Percentiles rank a stretch among this genome's conserved stretches.
Conservation (phyloP, 257 asterid genomes). For the Nicotiana benthamiana region DNA sequence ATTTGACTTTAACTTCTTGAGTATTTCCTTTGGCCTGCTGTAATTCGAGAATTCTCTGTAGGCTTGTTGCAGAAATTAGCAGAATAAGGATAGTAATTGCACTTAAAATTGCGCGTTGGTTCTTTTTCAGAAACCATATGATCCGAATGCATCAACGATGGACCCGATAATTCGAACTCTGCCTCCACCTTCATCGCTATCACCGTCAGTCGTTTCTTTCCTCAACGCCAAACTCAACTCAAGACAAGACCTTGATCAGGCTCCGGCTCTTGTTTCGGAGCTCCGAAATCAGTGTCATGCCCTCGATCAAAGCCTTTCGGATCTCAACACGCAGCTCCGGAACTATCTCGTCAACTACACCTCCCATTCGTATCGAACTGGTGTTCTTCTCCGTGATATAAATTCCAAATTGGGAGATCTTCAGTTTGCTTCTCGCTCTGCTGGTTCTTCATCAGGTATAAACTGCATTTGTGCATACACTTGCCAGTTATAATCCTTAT, state of each 20-base stretch:
- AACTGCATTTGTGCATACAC: neutral
- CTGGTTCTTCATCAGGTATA: slow-evolving; percentile 36
- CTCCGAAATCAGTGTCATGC: slow-evolving; percentile 52
- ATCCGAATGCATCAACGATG: slow-evolving; percentile 23
- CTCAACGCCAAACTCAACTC: slow-evolving; percentile 61
- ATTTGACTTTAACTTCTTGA: neutral
- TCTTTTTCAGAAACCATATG: neutral
- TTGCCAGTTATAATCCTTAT: neutral
- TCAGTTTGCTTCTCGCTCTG: slow-evolving; percentile 31
- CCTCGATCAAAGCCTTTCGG: slow-evolving; percentile 48
- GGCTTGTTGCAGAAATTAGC: neutral
- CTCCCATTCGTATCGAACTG: slow-evolving; percentile 47
- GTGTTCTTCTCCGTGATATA: slow-evolving; percentile 32
- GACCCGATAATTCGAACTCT: slow-evolving; percentile 28
- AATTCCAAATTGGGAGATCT: slow-evolving; percentile 48
- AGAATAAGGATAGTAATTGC: neutral
- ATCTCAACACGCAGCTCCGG: slow-evolving; percentile 45
- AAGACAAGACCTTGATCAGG: slow-evolving; percentile 44
- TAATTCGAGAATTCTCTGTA: neutral
- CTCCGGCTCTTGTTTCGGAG: slow-evolving; percentile 55
- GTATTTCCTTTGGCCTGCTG: neutral
- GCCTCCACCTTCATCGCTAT: slow-evolving; percentile 58
- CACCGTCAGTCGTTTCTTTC: slow-evolving; percentile 46
- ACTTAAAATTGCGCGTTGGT: neutral
- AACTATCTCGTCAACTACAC: slow-evolving; percentile 41